These are phyloP conservation scores for Nymphaea thermarum DNA, from an alignment of 164 flowering plant genomes.

Conservation along the genomic window DNA sequence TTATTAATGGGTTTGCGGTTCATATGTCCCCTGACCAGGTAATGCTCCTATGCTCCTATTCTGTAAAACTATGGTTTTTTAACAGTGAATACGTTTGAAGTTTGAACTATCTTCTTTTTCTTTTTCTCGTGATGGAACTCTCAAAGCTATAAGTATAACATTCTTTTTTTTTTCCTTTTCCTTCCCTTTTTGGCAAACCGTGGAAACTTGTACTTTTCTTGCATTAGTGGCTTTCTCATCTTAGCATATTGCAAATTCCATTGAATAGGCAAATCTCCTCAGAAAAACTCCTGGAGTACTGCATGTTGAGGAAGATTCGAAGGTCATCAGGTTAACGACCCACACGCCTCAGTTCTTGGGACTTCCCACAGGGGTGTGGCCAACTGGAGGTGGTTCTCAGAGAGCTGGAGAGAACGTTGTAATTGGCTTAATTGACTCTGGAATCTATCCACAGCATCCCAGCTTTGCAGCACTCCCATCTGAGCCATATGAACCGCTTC, in stretches of 20 bases:
- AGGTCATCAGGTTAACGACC: slow-evolving; percentile 80
- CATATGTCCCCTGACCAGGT: slow-evolving; percentile 89
- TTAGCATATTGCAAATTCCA: neutral
- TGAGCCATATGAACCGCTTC: slow-evolving; percentile 79
- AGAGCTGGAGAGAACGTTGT: slow-evolving; percentile 93
- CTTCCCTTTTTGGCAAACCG: neutral
- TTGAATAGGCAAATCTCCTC: slow-evolving; percentile 70
- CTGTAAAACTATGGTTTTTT: neutral
- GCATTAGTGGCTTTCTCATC: neutral
- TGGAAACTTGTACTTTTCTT: neutral
- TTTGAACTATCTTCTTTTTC: neutral
- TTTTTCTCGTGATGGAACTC: neutral
- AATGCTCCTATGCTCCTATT: slow-evolving; percentile 3
- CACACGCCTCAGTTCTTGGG: slow-evolving; percentile 98
- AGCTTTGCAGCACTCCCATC: slow-evolving; percentile 58
- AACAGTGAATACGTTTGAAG: too few relatives aligned
- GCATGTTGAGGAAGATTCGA: slow-evolving; percentile 91
- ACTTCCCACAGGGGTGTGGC: slow-evolving; percentile 99
- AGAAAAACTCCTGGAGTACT: slow-evolving; percentile 67
- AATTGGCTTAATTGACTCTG: slow-evolving; percentile 94
- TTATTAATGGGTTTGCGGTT: slow-evolving; percentile 90
- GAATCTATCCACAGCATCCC: slow-evolving; percentile 84
- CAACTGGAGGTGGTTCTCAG: slow-evolving; percentile 92
- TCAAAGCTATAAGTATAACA: neutral
- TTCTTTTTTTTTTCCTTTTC: too few relatives aligned